Evolutionary conservation across 2,329 filamentous ascomycete species (phyloP), one percentile per base, ranked within the genome.

Genomic region (Ascochyta clinopodiicola): DNA sequence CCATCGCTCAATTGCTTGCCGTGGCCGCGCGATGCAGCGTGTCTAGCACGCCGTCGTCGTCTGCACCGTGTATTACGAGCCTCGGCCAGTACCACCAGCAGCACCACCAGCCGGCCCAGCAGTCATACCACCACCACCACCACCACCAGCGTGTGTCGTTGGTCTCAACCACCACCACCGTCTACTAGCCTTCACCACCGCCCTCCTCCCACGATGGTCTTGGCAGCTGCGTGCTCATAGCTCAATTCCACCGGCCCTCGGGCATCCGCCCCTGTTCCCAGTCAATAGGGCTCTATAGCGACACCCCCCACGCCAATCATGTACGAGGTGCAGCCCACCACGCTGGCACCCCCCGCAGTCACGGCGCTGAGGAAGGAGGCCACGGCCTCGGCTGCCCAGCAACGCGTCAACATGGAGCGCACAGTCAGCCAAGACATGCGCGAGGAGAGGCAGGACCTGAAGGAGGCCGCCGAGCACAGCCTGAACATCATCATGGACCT

Each of bases 401-500:
- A 68, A 12, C 72, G 72, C 42, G 61, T 69, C n/a, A 66, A 62
- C 51, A 85, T 87, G 83, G 79, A 82, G 67, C 79, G 86, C 56
- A 81, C 91, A 12, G 80, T 95, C 64, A 97, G 90, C 77, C 87
- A 92, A 77, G 88, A 96, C 74, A 97, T 98, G 68, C 88, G 91
- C 66, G 92, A 96, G 71, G 92, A 98, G 79, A 86, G 93, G 60
- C 90, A 96, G 73, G 94, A 98, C 74, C 84, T 99, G 65, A 92
- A 93, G 71, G 91, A 96, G 79, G 95, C 94, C 36, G 95, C 94
- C 45, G 94, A 98, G 78, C 92, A 97, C 79, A 97, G 93, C 21
- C 83, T 96, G 73, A 99, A 98, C 77, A 91, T 96, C 61, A 96
- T 99, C 74, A 84, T 99, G 72, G 94, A 99, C 78, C 83, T 99